Evolutionary conservation across 768 basidiomycete species (phyloP), one percentile per base, ranked within the genome.

Genomic region (Tylopilus felleus): DNA sequence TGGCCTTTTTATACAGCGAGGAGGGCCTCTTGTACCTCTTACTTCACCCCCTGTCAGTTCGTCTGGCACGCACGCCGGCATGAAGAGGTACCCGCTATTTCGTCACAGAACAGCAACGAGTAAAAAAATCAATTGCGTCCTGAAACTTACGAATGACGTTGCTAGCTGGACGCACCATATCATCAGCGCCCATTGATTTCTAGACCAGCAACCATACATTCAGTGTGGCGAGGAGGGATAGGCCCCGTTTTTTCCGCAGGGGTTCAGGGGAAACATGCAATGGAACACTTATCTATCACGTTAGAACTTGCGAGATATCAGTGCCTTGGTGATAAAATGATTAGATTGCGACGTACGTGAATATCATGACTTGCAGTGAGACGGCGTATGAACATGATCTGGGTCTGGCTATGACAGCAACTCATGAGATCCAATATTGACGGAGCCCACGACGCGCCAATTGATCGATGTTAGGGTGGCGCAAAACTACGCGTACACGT

Each of bases 1-100:
- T 9, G 4, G n/a, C 17, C 41, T n/a, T 55, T 57, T 60, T 64
- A 64, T 60, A 60, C 44, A 3, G 9, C 16, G 17, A 28, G 27
- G 10, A 25, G 10, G 5, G 12, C 27, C 6, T 23, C 23, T 21
- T n/a, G 31, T 13, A 33, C 25, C 21, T 3, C 35, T 6, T n/a
- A 2, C 10, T 19, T 2, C 16, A 31, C 19, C 17, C 13, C 12
- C 13, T 6, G 51, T 10, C 25, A 25, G 1, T 21, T 27, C 5
- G 8, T n/a, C 22, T 17, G 22, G 21, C 19, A 39, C 4, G 3
- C 1, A 16, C 21, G 8, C 13, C 12, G 1, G 25, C 41, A 28
- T 7, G 38, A 21, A 25, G 44, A 46, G 25, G 43, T 25, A 23
- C 12, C 13, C 29, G 35, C 13, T 13, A 42, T 55, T 42, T 33